Evolutionary conservation across 1,139 yeast genomes (phyloP).

Genomic region (Geotrichum bryndzae): DNA sequence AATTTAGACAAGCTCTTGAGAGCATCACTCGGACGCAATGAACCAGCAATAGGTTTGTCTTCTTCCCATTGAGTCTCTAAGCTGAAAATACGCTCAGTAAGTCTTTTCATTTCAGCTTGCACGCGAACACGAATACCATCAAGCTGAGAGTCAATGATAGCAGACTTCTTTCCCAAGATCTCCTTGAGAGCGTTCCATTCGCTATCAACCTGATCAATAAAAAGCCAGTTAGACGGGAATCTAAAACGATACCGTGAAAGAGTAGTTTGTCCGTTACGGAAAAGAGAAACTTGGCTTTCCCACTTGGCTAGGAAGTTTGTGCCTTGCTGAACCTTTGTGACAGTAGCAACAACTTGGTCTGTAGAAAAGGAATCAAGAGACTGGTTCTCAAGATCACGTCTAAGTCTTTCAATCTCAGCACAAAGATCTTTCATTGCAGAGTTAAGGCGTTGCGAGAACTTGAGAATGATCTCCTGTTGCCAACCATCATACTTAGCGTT

Average conservation of each 20-base stretch:
- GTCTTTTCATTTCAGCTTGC: conserved; percentile 39
- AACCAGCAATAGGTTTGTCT: conserved; percentile 47
- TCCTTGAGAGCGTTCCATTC: conserved; percentile 45
- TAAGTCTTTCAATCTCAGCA: conserved; percentile 28
- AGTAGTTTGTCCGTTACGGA: conserved; percentile 42
- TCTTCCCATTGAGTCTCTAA: conserved; percentile 44
- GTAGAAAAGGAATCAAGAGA: conserved; percentile 37
- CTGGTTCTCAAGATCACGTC: conserved; percentile 36
- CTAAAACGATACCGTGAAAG: conserved; percentile 44
- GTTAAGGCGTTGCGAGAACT: conserved; percentile 41
- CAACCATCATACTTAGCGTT: conserved; percentile 53
- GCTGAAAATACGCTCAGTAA: conserved; percentile 36
- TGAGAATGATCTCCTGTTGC: conserved; percentile 45
- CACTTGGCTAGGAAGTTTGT: conserved; percentile 31
- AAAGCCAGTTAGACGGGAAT: conserved; percentile 54
- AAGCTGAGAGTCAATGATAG: conserved; percentile 41
- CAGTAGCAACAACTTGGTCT: conserved; percentile 35
- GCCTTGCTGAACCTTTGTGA: conserved; percentile 36
- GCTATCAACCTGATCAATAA: conserved; percentile 56
- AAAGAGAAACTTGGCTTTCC: conserved; percentile 30
- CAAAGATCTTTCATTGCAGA: conserved; percentile 31
- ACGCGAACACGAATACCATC: conserved; percentile 43
- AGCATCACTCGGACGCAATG: conserved; percentile 47
- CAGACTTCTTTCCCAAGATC: conserved; percentile 39
- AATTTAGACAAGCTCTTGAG: conserved; percentile 43